Base-by-base conservation (phyloP, 2,329 filamentous ascomycete species). In the Ophiocordyceps unilateralis region DNA sequence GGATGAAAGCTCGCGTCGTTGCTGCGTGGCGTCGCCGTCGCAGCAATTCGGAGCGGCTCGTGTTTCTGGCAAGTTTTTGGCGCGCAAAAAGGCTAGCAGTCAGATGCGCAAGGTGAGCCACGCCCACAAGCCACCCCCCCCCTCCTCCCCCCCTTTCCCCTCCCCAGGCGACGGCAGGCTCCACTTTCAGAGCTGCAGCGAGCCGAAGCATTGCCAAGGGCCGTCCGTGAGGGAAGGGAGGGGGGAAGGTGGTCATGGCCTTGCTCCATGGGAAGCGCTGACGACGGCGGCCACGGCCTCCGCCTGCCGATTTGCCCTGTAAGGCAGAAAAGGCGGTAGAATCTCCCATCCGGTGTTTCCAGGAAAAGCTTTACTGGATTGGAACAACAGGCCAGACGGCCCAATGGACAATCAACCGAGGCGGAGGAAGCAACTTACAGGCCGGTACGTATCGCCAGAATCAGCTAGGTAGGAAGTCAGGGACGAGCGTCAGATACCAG, bases 361-460 rank as follows among this genome's bases (percentile, higher is more conserved):
- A 20, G n/a, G n/a, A 19, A 10, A 14, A 40, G 4, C 23, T 28
- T 26, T 26, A 40, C 39, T 28, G 39, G 14, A 26, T 26, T 28
- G n/a, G 15, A 19, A 22, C 21, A 24, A 17, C 32, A 9, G 32
- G 32, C n/a, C 17, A 36, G 9, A 36, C 32, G 32, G 17, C 9
- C 32, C 32, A 9, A 20, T 36, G n/a, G 32, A 36, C 6, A 20
- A 10, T 20, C 32, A 20, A 36, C 7, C n/a, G 17, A 19, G 17
- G 17, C 17, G 14, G 17, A 36, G 32, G 15, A 43, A 44, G 30
- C 34, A 45, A 70, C 69, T 72, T 62, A 72, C 73, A 55, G 72
- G 70, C 59, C 73, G 71, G 60, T 76, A 77, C 50, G 64, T 76
- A 55, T 77, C 72, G 61, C 69, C 69, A 53, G 70, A 68, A 55